Conservation (phyloP, 495 filamentous ascomycete species). For the Aspergillus sclerotiicarbonarius region DNA sequence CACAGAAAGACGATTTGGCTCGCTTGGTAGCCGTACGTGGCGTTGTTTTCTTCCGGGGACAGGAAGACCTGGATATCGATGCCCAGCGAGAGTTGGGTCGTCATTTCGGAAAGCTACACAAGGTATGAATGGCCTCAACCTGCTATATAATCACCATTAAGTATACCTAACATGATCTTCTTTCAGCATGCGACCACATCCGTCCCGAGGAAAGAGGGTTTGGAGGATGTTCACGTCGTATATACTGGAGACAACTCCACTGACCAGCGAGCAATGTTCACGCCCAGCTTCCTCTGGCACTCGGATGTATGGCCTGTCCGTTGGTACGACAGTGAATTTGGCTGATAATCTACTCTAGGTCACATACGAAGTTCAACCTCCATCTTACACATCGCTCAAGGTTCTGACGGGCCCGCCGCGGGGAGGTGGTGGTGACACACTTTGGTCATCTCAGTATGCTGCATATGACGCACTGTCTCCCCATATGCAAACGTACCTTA, state of each 20-base stretch:
- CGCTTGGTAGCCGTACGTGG: slow-evolving; percentile 68
- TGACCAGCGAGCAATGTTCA: slow-evolving; percentile 53
- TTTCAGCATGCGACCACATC: slow-evolving; percentile 54
- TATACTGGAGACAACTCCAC: slow-evolving; percentile 61
- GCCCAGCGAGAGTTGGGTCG: slow-evolving; percentile 62
- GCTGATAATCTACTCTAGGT: slow-evolving; percentile 33
- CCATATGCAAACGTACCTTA: slow-evolving; percentile 68
- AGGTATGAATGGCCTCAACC: slow-evolving; percentile 24
- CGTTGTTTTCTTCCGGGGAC: slow-evolving; percentile 71
- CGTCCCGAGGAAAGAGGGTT: slow-evolving; percentile 53
- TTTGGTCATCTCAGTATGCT: slow-evolving; percentile 71
- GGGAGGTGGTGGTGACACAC: slow-evolving; percentile 72
- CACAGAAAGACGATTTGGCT: slow-evolving; percentile 73
- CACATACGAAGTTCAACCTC: slow-evolving; percentile 76
- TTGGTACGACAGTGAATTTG: slow-evolving; percentile 18
- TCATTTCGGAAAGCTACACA: slow-evolving; percentile 68
- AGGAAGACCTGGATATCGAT: slow-evolving; percentile 65
- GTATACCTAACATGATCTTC: slow-evolving; percentile 2
- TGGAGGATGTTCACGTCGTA: slow-evolving; percentile 70
- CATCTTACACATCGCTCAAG: slow-evolving; percentile 71
- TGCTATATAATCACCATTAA: background rate
- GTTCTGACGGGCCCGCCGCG: slow-evolving; percentile 64
- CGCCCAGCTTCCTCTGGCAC: slow-evolving; percentile 59
- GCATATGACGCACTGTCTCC: slow-evolving; percentile 69
- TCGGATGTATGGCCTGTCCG: slow-evolving; percentile 48